phyloP scores from a whole-genome alignment of 805 yeast genomes.

The Nakazawaea molendinolei region DNA sequence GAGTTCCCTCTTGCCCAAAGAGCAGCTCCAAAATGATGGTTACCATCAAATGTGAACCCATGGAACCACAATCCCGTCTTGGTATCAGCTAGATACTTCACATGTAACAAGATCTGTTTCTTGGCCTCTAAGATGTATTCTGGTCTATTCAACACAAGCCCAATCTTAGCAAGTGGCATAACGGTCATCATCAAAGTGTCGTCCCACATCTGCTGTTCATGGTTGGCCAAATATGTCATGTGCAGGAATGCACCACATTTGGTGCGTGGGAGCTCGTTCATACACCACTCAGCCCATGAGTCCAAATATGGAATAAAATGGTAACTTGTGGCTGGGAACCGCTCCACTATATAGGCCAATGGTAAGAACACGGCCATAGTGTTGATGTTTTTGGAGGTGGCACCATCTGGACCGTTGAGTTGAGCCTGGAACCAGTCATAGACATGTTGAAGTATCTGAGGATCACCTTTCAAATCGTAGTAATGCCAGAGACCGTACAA shows the following conservation, averaged over 20 bases:
- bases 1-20: conserved; percentile 32
- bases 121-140: conserved; percentile 29
- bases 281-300: conserved; percentile 30
- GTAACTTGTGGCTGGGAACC: conserved; percentile 11
- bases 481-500: conserved; percentile 32
- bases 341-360: conserved; percentile 25
- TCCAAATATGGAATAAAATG: conserved; percentile 25
- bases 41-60: conserved; percentile 27
- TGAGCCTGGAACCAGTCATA: conserved; percentile 23
- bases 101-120: conserved; percentile 26
- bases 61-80: conserved; percentile 28
- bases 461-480: conserved; percentile 22
- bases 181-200: conserved; percentile 31
- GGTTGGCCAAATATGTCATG: conserved; percentile 24
- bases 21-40: conserved; percentile 22
- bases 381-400: conserved; percentile 28
- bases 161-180: conserved; percentile 29
- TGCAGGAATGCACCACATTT: conserved; percentile 30
- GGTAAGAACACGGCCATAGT: conserved; percentile 30
- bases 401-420: conserved; percentile 24
- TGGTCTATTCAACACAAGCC: conserved; percentile 22
- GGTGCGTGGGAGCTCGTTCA: conserved; percentile 23
- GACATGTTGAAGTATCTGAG: conserved; percentile 19
- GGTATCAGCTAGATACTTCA: conserved; percentile 25
- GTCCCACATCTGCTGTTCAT: conserved; percentile 26